Conservation (phyloP, 345 rosid genomes). For the Boechera divaricarpa region DNA sequence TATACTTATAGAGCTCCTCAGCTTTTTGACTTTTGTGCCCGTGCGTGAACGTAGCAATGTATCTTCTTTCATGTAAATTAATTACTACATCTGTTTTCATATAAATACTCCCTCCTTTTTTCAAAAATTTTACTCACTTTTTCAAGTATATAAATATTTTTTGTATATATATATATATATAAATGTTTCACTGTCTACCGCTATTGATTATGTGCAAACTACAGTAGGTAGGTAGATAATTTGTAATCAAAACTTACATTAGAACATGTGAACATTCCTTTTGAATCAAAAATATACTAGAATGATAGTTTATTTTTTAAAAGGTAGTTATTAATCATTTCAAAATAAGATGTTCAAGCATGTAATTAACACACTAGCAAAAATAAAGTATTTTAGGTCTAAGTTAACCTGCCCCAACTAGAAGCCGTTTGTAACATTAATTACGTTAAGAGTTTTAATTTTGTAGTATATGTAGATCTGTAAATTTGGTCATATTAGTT, state of each 20-base stretch:
- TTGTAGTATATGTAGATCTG: slow-evolving; percentile 24
- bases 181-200: too few species aligned
- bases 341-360: neutral
- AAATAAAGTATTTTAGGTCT: neutral
- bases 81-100: slow-evolving; percentile 1
- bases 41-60: slow-evolving; percentile 41
- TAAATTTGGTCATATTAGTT: slow-evolving; percentile 3
- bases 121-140: too few species aligned
- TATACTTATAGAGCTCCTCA: slow-evolving; percentile 30
- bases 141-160: too few species aligned
- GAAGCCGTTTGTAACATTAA: slow-evolving; percentile 36
- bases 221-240: too few species aligned
- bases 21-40: slow-evolving; percentile 48
- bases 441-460: neutral
- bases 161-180: too few species aligned
- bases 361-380: neutral
- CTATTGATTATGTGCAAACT: neutral
- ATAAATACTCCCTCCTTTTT: neutral
- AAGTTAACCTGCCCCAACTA: slow-evolving; percentile 41
- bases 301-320: neutral
- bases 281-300: neutral
- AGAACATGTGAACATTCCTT: neutral
- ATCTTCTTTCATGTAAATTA: neutral
- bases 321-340: neutral
- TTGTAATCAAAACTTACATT: neutral